phyloP scores from a whole-genome alignment of 106 monocot species.

The Apostasia shenzhenica region DNA sequence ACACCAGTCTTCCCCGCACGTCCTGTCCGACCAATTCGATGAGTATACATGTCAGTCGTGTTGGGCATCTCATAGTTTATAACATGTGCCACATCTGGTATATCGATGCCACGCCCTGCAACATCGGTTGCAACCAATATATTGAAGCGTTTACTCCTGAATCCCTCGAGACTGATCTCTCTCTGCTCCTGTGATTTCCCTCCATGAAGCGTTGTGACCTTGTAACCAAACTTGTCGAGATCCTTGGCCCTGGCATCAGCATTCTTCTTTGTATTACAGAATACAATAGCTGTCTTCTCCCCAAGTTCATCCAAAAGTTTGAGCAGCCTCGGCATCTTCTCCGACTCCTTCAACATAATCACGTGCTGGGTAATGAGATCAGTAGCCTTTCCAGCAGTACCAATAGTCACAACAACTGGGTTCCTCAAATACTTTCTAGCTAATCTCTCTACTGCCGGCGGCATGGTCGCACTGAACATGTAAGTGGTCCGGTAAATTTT shows the following conservation, averaged over 20 bases:
- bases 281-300: slow-evolving; percentile 91
- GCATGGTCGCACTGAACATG: slow-evolving; percentile 99
- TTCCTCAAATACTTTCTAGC: slow-evolving; percentile 92
- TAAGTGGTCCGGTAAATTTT: slow-evolving; percentile 96
- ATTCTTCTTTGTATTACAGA: slow-evolving; percentile 91
- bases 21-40: slow-evolving; percentile 94
- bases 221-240: slow-evolving; percentile 73
- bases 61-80: slow-evolving; percentile 95
- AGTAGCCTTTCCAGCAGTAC: slow-evolving; percentile 91
- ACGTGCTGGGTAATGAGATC: slow-evolving; percentile 93
- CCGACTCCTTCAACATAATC: slow-evolving; percentile 84
- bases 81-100: slow-evolving; percentile 96
- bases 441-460: slow-evolving; percentile 81
- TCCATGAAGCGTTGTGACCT: slow-evolving; percentile 86
- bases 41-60: slow-evolving; percentile 83
- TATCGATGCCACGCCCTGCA: slow-evolving; percentile 96
- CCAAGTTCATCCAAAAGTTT: slow-evolving; percentile 82
- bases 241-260: slow-evolving; percentile 84
- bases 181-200: slow-evolving; percentile 97
- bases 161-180: slow-evolving; percentile 96
- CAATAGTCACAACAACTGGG: slow-evolving; percentile 94
- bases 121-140: slow-evolving; percentile 97
- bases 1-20: slow-evolving; percentile 91
- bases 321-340: slow-evolving; percentile 78
- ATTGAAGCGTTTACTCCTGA: slow-evolving; percentile 77